Percentiles rank a stretch among this genome's conserved stretches.
These are phyloP conservation scores for Conidiobolus coronatus DNA, from an alignment of 371 early-diverging fungal species.

Conservation along the genomic window DNA sequence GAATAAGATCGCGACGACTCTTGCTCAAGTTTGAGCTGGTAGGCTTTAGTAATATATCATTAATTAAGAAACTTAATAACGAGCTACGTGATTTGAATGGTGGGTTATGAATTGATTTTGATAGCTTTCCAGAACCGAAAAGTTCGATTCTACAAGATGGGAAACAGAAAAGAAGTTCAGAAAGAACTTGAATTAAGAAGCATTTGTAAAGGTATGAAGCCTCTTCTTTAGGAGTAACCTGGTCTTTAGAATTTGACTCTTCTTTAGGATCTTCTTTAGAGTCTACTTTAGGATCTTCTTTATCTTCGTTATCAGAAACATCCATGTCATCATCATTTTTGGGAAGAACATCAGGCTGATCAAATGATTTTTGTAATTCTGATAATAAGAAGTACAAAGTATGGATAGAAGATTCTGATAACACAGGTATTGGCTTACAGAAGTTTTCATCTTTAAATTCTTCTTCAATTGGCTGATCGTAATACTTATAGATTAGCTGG, in stretches of 20 bases:
- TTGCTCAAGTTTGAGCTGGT: no score
- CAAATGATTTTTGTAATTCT: not conserved
- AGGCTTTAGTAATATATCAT: no score
- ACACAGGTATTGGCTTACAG: not conserved
- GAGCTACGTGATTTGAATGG: constrained; percentile 33
- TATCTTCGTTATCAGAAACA: not conserved
- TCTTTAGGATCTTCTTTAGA: not conserved
- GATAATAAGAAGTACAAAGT: no score
- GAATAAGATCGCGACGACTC: no score
- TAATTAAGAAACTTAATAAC: constrained; percentile 13
- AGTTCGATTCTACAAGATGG: constrained; percentile 56
- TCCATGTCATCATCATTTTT: not conserved
- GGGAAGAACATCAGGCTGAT: not conserved
- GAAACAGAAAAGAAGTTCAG: constrained; percentile 67
- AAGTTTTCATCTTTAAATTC: constrained; percentile 4
- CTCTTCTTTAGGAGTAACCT: not conserved
- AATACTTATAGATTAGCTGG: constrained; percentile 19
- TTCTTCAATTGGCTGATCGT: constrained; percentile 7
- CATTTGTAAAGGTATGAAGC: constrained; percentile 36
- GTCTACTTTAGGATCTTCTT: not conserved
- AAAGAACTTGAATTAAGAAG: constrained; percentile 62
- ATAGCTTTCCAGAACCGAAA: constrained; percentile 8
- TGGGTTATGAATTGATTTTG: constrained; percentile 15
- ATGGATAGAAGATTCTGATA: not conserved
- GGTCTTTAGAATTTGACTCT: constrained; percentile 1